Conservation (phyloP, 176 grass and related monocot species). For the Triticum monococcum region DNA sequence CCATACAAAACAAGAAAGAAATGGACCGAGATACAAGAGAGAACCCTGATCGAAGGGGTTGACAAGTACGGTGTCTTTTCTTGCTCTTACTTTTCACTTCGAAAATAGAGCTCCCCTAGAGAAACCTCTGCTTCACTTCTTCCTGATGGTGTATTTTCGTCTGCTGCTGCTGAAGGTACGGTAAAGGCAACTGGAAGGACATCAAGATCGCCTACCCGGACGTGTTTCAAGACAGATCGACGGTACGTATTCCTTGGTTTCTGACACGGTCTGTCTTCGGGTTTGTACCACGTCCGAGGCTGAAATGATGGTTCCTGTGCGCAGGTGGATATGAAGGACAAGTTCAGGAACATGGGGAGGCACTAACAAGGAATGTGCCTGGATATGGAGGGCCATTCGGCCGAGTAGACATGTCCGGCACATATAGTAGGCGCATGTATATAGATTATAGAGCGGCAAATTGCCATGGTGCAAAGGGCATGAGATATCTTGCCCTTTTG, state of each 20-base stretch:
- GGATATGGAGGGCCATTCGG: not conserved
- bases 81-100: not conserved
- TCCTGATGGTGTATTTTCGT: not conserved
- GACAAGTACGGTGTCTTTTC: conserved; percentile 23
- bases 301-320: not conserved
- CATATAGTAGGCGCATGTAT: not conserved
- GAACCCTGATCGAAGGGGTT: conserved; percentile 43
- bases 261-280: not conserved
- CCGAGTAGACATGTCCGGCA: too few relatives aligned
- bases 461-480: not conserved
- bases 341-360: conserved; percentile 44
- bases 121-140: not conserved
- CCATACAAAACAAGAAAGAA: conserved; percentile 32
- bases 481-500: not conserved
- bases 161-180: conserved; percentile 21
- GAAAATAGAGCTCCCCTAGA: not conserved
- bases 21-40: conserved; percentile 31
- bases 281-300: not conserved
- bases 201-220: conserved; percentile 49
- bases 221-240: conserved; percentile 38
- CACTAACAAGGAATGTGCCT: not conserved
- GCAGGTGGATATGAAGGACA: conserved; percentile 58
- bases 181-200: conserved; percentile 45
- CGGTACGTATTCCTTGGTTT: conserved; percentile 9
- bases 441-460: not conserved